Percentiles rank a stretch among this genome's conserved stretches.
phyloP scores from a whole-genome alignment of 805 yeast species.

The Candida vartiovaarae region DNA sequence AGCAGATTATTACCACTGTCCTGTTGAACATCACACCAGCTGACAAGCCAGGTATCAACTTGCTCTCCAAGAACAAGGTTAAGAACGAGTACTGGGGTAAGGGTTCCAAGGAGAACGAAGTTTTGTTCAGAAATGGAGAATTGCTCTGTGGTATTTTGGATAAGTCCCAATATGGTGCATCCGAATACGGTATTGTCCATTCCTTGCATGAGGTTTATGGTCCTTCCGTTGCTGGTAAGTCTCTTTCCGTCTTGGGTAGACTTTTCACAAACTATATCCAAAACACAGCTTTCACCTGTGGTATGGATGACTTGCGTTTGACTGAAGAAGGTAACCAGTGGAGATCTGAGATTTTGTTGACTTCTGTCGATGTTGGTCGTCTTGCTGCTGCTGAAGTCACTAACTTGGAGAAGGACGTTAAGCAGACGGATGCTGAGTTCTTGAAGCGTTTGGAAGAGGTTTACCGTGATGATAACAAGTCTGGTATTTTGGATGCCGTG shows the following conservation, averaged over 20 bases:
- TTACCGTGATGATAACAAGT: conserved; percentile 84
- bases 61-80: conserved; percentile 77
- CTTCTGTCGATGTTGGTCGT: conserved; percentile 78
- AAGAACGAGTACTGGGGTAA: conserved; percentile 94
- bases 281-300: conserved; percentile 94
- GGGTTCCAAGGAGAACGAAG: conserved; percentile 78
- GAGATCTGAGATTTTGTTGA: conserved; percentile 77
- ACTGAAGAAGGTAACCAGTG: conserved; percentile 86
- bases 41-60: conserved; percentile 85
- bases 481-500: conserved; percentile 92
- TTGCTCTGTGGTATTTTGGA: conserved; percentile 88
- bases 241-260: conserved; percentile 88
- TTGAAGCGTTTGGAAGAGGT: conserved; percentile 88
- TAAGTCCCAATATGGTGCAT: conserved; percentile 97
- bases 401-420: conserved; percentile 51
- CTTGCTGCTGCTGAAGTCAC: conserved; percentile 93
- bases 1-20: conserved; percentile 91
- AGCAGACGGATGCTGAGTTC: conserved; percentile 64
- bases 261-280: conserved; percentile 90
- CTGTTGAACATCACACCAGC: conserved; percentile 81
- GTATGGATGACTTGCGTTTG: conserved; percentile 97
- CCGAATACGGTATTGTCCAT: conserved; percentile 94
- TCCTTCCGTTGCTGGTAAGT: conserved; percentile 79
- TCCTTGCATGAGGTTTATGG: conserved; percentile 96
- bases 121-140: conserved; percentile 80